Percentiles rank a stretch among this genome's conserved stretches.
These are phyloP conservation scores for Rubroshorea leprosula DNA, from an alignment of 345 rosid species.

Conservation along the genomic window DNA sequence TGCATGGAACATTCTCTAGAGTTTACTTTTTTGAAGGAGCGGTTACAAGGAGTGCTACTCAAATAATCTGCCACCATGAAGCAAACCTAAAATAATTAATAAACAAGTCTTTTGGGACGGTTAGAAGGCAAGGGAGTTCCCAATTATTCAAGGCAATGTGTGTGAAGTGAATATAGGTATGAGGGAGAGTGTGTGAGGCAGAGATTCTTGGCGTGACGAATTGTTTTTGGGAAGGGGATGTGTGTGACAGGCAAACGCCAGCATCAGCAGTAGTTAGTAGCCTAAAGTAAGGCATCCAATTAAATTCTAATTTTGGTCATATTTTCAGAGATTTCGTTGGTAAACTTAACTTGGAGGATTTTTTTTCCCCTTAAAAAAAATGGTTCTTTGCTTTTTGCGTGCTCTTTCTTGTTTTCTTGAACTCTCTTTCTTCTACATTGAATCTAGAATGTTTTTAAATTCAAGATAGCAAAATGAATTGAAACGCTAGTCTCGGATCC, in stretches of 20 bases:
- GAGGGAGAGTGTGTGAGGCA: neutral
- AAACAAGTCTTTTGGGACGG: neutral
- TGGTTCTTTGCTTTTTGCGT: too few species aligned
- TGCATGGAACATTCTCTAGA: neutral
- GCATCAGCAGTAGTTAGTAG: slow-evolving; percentile 12
- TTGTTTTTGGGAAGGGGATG: slow-evolving; percentile 21
- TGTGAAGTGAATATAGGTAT: neutral
- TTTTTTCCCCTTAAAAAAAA: too few species aligned
- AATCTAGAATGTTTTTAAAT: too few species aligned
- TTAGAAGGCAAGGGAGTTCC: neutral
- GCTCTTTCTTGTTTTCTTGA: too few species aligned
- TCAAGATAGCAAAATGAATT: too few species aligned
- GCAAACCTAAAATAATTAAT: too few species aligned
- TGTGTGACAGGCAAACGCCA: slow-evolving; percentile 14
- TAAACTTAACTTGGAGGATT: too few species aligned
- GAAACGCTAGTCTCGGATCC: too few species aligned
- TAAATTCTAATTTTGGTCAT: too few species aligned
- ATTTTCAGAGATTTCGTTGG: too few species aligned
- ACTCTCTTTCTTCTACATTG: too few species aligned
- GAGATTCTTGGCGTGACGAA: slow-evolving; percentile 30
- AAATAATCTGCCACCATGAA: neutral
- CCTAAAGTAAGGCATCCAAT: slow-evolving; percentile 28
- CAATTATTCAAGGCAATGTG: neutral
- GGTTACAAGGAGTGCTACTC: neutral
- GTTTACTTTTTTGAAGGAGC: neutral